phyloP scores from a whole-genome alignment of 75 land plant genomes.

The Selaginella moellendorffii region DNA sequence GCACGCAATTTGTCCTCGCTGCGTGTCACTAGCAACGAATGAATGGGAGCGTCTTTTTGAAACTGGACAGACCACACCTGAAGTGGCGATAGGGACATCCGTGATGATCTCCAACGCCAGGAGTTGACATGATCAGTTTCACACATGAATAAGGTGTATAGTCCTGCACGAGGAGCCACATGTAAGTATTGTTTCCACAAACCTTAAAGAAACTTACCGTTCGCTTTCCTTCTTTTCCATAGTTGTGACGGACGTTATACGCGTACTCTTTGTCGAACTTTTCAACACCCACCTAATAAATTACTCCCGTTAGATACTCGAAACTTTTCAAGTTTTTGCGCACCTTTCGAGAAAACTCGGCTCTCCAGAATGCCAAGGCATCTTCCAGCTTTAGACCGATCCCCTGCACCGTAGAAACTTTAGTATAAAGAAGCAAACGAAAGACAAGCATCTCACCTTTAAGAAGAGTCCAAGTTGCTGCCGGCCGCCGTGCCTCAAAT shows the following conservation, averaged over 20 bases:
- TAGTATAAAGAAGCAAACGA: background rate
- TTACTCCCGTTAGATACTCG: background rate
- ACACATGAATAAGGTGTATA: constrained; percentile 94
- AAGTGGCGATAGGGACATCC: constrained; percentile 97
- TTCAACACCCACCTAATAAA: constrained; percentile 57
- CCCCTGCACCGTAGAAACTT: constrained; percentile 37
- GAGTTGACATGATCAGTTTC: constrained; percentile 75
- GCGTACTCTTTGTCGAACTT: constrained; percentile 96
- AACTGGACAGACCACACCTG: too few species aligned
- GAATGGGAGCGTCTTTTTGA: too few species aligned
- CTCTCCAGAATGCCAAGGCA: constrained; percentile 86
- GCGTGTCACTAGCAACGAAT: too few species aligned
- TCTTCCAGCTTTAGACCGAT: constrained; percentile 84
- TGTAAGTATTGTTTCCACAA: too few species aligned
- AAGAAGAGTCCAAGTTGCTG: constrained; percentile 93
- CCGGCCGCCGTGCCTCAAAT: constrained; percentile 92
- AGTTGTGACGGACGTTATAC: constrained; percentile 76
- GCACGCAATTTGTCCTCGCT: constrained; percentile 86
- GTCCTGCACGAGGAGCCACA: constrained; percentile 35
- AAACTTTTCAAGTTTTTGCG: background rate
- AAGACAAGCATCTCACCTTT: constrained; percentile 29
- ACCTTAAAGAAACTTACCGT: constrained; percentile 55
- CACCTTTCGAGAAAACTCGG: constrained; percentile 79
- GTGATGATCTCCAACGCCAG: constrained; percentile 95
- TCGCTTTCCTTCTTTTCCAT: constrained; percentile 92